Base-by-base conservation (phyloP, 352 stramenopile species). In the Globisporangium okanoganense region DNA sequence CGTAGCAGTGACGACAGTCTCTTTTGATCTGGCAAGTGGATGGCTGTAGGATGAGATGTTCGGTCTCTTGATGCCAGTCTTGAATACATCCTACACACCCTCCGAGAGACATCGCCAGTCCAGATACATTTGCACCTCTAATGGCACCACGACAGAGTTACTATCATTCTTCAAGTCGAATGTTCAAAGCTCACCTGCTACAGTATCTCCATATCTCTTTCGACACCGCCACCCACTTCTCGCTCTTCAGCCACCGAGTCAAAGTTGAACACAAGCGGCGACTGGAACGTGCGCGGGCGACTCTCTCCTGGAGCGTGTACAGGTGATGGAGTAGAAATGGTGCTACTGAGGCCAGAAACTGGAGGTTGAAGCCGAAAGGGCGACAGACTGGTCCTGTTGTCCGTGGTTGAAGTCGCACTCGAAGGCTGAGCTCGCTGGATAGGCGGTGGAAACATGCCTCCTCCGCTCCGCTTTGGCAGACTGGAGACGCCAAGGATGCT, bases 221-320 rank as follows among this genome's bases (percentile, higher is more conserved):
- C 50, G 25, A n/a, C 25, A 40, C 51, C 58, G 31, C 36, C 50
- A 33, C 20, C 29, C 31, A 66, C 38, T 27, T 67, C 69, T 24
- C 36, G 16, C 43, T 71, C 60, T 57, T 78, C 65, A 27, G 45
- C 66, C 58, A 76, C 61, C 3, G 73, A 68, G n/a, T 87, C 75
- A 36, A 85, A 82, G 45, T 72, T 82, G 62, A 84, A 86, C 14
- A 75, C 58, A 13, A 63, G 65, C 44, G 71, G 71, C 14, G 58
- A 13, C 7, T 52, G 45, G 27, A 56, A 16, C 35, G 18, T 49
- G 24, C 45, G 20, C 38, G 35, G 14, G 7, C 1, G 56, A 20
- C 3, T 24, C 20, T 40, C 56, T 40, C 25, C 41, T 35, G 16
- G 3, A 13, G 14, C 5, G 16, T 13, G 45, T 20, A 22, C 25